Evolutionary conservation across 345 rosid species (phyloP), one percentile per base, ranked within the genome.

Genomic region (Eucalyptus polyanthemos): DNA sequence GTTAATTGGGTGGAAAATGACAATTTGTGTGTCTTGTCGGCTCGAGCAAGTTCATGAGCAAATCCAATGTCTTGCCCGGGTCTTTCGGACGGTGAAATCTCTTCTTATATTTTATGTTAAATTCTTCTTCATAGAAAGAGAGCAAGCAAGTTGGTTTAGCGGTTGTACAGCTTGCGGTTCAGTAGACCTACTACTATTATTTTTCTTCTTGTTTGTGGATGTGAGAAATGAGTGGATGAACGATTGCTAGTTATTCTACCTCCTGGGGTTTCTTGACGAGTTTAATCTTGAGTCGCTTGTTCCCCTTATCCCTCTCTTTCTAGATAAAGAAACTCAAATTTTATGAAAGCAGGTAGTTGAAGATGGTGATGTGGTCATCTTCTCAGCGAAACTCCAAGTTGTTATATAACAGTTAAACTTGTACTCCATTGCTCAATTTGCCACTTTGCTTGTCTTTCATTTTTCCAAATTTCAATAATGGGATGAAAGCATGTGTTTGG

Each of bases 311-410:
- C 81, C 50, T 37, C 42, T 86, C 56, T 29, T 42, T 80, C 8
- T 25, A 47, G 54, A 14, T 17, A 53, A 86, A 53, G 67, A 31
- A 86, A 65, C 69, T 88, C 44, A 53, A 81, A 31, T 88, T 76
- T 86, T 81, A 37, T 90, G 87, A 47, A 76, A 47, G 81, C 93
- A 97, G 98, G 99, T 97, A 8, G 96, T 97, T 91, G 92, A 91
- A 90, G 93, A 93, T 53, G 94, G 96, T 88, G 98, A 97, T 92
- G 96, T 97, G 80, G 95, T 97, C 50, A 88, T 97, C 60, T 94
- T 97, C 92, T 97, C 99, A 27, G 97, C 94, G 88, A 97, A 97
- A 90, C 96, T 96, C 49, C 99, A 96, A 94, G 97, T 96, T 88
- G 97, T 97, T 95, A 94, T 87, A 34, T 87, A 54, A 45, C 80